A percentile compares a stretch with the other conserved stretches of the same genome.
phyloP scores from a whole-genome alignment of 83 land plant species.

The Picea abies region DNA sequence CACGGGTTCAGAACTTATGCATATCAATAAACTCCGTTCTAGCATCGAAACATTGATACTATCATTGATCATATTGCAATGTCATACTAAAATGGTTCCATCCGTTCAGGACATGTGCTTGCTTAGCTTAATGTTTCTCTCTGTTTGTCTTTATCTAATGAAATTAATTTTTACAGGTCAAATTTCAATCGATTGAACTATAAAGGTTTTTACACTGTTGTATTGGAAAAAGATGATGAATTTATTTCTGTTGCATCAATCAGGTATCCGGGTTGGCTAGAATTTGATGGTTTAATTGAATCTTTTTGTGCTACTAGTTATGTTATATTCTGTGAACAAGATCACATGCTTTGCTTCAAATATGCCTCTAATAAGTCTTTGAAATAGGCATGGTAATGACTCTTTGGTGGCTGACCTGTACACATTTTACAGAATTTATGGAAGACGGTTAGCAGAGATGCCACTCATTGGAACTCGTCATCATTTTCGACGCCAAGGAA shows the following conservation, averaged over 20 bases:
- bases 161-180: conserved; percentile 51
- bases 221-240: conserved; percentile 90
- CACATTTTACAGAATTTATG: conserved; percentile 74
- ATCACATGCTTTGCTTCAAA: background rate
- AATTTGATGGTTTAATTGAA: background rate
- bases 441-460: conserved; percentile 85
- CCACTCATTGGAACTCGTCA: conserved; percentile 95
- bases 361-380: background rate
- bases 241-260: conserved; percentile 86
- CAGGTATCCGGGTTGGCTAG: conserved; percentile 33
- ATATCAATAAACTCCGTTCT: too few species aligned
- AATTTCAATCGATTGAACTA: conserved; percentile 79
- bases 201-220: conserved; percentile 80
- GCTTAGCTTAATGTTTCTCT: background rate
- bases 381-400: background rate
- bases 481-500: conserved; percentile 88
- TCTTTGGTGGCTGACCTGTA: background rate
- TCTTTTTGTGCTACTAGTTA: background rate
- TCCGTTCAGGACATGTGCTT: background rate
- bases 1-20: too few species aligned
- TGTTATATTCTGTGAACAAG: background rate
- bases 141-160: background rate
- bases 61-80: background rate
- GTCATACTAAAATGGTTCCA: background rate
- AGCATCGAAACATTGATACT: background rate